Percentiles rank a stretch among this genome's conserved stretches.
Evolutionary conservation across 1,284 basidiomycete genomes (phyloP).

Genomic region (Moniliophthora roreri): DNA sequence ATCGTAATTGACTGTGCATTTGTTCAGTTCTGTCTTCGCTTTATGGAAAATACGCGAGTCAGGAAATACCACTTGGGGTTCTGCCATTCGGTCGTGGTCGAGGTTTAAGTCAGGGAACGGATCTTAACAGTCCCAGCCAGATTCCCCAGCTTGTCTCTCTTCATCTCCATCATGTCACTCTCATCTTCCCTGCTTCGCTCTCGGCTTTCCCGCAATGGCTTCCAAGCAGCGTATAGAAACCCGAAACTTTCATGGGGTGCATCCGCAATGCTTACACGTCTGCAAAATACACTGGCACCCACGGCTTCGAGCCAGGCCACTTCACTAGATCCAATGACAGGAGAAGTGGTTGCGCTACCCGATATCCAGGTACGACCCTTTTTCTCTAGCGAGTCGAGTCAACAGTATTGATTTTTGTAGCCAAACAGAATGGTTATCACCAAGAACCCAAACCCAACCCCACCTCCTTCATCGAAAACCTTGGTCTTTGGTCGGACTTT

Average conservation of each 20-base stretch:
- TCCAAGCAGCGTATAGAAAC: not conserved
- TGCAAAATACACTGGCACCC: not conserved
- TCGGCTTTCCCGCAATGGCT: not conserved
- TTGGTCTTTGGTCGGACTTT: constrained; percentile 73
- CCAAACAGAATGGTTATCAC: constrained; percentile 41
- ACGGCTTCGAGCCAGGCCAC: not conserved
- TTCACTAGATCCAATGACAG: constrained; percentile 41
- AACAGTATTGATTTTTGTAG: constrained; percentile 20
- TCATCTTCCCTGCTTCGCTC: not conserved
- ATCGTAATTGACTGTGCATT: no score
- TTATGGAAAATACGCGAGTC: no score
- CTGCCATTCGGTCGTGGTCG: no score
- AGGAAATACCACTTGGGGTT: no score
- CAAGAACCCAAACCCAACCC: constrained; percentile 47
- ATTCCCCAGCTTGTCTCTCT: no score
- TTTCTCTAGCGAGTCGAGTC: constrained; percentile 5
- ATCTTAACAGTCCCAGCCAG: no score
- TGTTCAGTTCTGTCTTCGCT: no score
- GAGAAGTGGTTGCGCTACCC: constrained; percentile 38
- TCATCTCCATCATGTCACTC: not conserved
- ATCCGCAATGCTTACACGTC: not conserved
- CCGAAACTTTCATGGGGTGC: not conserved
- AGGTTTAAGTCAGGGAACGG: no score
- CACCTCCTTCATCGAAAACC: constrained; percentile 50
- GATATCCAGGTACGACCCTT: constrained; percentile 40